Evolutionary conservation across 2,329 filamentous ascomycete species (phyloP).

Genomic region (Zasmidium cellare): DNA sequence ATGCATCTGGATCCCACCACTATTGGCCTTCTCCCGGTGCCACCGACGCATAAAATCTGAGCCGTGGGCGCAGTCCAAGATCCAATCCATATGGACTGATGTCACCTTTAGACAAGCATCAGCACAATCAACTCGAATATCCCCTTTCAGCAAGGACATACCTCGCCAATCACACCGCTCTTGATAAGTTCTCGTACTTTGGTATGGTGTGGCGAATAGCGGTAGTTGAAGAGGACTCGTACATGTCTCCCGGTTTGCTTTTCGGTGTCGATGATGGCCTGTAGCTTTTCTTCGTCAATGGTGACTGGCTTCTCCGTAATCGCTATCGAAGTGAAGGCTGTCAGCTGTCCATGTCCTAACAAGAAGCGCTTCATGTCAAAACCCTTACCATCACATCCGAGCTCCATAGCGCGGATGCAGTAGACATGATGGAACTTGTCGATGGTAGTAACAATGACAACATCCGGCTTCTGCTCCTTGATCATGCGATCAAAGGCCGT

Average conservation of each 20-base stretch:
- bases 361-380: too few relatives aligned
- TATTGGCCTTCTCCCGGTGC: slow-evolving; percentile 63
- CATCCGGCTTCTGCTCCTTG: too few relatives aligned
- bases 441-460: too few relatives aligned
- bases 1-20: slow-evolving; percentile 60
- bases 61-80: slow-evolving; percentile 62
- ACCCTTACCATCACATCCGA: too few relatives aligned
- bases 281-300: slow-evolving; percentile 57
- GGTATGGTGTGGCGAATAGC: slow-evolving; percentile 66
- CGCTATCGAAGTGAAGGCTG: too few relatives aligned
- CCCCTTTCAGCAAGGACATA: slow-evolving; percentile 36
- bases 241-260: slow-evolving; percentile 51
- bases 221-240: slow-evolving; percentile 64
- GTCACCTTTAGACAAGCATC: too few relatives aligned
- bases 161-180: slow-evolving; percentile 56
- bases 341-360: too few relatives aligned
- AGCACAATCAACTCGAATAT: too few relatives aligned
- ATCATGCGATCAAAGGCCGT: too few relatives aligned
- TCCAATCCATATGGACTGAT: slow-evolving; percentile 63
- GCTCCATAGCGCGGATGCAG: too few relatives aligned
- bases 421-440: too few relatives aligned
- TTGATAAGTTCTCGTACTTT: slow-evolving; percentile 57
- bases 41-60: slow-evolving; percentile 65
- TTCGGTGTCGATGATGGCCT: slow-evolving; percentile 56
- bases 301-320: slow-evolving; percentile 69